Evolutionary conservation across 78 protist species (phyloP), one percentile per base, ranked within the genome.

Genomic region (Pigoraptor vietnamica): DNA sequence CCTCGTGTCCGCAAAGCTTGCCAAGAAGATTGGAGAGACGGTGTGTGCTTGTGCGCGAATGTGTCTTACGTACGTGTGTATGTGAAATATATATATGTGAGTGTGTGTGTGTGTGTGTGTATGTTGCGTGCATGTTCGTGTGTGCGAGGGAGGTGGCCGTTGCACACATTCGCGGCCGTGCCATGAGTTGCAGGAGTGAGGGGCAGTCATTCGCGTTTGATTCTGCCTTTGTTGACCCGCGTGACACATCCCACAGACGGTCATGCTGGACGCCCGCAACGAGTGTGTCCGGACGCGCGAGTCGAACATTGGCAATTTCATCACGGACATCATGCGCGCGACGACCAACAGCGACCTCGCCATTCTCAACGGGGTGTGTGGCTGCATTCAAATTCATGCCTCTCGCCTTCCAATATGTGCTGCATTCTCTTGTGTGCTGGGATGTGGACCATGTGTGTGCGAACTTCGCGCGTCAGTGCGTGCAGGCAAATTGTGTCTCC

Each of bases 291-390:
- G 96, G 36, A 84, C 91, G 87, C 55, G 36, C 33, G 96, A 94
- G 89, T 39, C 92, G 37, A 83, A 40, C 36, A 0, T 37, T 29
- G 81, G 87, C 25, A 93, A 93, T 67, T 87, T 81, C 67, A 48
- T 93, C 89, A 25, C 86, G 37, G 94, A 94, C 39, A 1, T 86
- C 40, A 86, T 94, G 82, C 84, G 56, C 24, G 55, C 1, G 9
- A 9, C 21, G 23, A 0, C 39, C 34, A 29, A 33, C 86, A 84
- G 67, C 9, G 96, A 95, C 39, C 10, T 37, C 39, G 90, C 86
- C 81, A 0, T 95, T n/a, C 86, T 95, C 56, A 94, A 91, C 87
- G 19, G 88, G 34, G 96, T 93, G 0, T 86, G 90, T 25, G 37
- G 84, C n/a, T 79, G 1, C 35, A 21, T 2, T 79, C 32, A 79